phyloP scores from a whole-genome alignment of 768 basidiomycete genomes.

The Suillus ampliporus region DNA sequence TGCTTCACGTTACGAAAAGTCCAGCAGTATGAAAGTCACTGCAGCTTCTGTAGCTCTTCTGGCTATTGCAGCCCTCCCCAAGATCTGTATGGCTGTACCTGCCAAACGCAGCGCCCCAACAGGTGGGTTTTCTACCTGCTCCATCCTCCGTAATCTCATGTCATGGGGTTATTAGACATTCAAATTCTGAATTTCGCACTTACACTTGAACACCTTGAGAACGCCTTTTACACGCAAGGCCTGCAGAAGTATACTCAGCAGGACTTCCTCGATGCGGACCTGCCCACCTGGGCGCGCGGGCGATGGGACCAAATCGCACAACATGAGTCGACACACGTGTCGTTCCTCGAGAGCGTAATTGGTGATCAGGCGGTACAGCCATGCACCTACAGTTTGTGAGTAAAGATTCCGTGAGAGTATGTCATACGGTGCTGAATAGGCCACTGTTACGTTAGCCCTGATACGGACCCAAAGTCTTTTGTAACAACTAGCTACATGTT shows the following conservation, averaged over 20 bases:
- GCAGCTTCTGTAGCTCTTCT: constrained; percentile 1
- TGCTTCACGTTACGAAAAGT: neutral
- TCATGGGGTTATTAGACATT: constrained; percentile 17
- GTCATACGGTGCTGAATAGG: neutral
- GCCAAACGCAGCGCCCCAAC: constrained; percentile 2
- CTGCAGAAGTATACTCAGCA: constrained; percentile 42
- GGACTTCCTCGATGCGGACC: constrained; percentile 45
- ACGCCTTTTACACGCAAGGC: constrained; percentile 37
- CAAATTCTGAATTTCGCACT: constrained; percentile 40
- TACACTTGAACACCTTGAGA: constrained; percentile 45
- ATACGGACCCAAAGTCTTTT: constrained; percentile 50
- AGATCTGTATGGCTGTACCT: neutral
- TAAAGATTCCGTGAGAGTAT: neutral
- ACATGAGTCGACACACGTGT: constrained; percentile 52
- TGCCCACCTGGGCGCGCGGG: constrained; percentile 42
- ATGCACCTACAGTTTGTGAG: constrained; percentile 20
- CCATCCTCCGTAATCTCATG: neutral
- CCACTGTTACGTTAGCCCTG: constrained; percentile 35
- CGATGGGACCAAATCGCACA: constrained; percentile 41
- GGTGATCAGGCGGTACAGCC: constrained; percentile 17
- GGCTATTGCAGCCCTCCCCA: neutral
- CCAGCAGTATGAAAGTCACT: constrained; percentile 10
- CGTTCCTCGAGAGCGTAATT: constrained; percentile 36
- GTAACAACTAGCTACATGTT: constrained; percentile 49
- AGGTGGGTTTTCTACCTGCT: neutral